Base-by-base conservation (phyloP, 768 basidiomycete species). In the Paxillus rubicundulus region DNA sequence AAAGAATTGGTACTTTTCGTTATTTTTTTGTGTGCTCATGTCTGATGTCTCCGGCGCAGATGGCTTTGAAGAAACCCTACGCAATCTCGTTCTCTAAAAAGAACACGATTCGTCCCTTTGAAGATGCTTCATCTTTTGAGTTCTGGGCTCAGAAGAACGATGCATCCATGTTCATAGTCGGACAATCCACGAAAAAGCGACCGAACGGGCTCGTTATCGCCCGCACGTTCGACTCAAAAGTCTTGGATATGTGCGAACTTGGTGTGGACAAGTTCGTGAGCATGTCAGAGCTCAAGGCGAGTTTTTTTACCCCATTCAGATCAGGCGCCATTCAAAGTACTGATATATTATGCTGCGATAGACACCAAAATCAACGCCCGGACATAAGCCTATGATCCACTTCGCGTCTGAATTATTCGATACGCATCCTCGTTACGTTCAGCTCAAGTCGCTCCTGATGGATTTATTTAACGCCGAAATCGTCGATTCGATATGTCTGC, bases 101-200 rank as follows among this genome's bases (percentile, higher is more conserved):
- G 71, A 98, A 98, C 67, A 67, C 72, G 21, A 81, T 98, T 10
- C 86, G 87, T 37, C 97, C 97, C 5, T 98, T 99, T 65, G 96
- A 98, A 61, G 79, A 89, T 52, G 65, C 80, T 18, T 68, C 74
- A 1, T 92, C 92, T 2, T 76, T 99, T 30, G 92, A 91, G 59
- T 98, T 98, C 69, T 99, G 94, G 92, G 77, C 87, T 1, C 64
- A 75, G 12, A 99, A 98, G 73, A 98, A 98, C 71, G 97, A 98
- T 60, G 93, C 94, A 3, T 86, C 86, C 2, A 75, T 98, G 65
- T 97, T 98, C 65, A 72, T 96, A 12, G 73, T 97, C 32, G 97
- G 93, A 1, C 87, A 94, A 62, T 92, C 87, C 62, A 91, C 86
- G 24, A 99, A 99, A 73, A 99, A 99, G 67, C 77, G 94, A 47